Conservation (phyloP, 2,329 filamentous ascomycete genomes). For the Pochonia chlamydosporia region DNA sequence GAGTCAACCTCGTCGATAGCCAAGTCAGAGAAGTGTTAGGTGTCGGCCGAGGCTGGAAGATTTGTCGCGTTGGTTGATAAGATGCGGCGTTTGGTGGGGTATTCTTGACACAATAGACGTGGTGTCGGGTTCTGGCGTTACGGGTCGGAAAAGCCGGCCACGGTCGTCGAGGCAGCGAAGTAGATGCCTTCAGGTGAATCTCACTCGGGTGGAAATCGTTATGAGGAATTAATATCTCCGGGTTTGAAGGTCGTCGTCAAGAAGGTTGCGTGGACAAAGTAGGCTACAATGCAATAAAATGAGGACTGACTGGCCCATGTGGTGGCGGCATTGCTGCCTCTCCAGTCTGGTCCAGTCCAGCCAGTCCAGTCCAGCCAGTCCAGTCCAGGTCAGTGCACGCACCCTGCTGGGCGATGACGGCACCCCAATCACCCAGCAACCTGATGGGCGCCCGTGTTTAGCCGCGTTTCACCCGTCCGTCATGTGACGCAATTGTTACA, state of each 20-base stretch:
- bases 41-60: background rate
- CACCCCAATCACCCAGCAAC: conserved; percentile 15
- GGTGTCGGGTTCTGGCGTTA: background rate
- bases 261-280: background rate
- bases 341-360: too few relatives aligned
- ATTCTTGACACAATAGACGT: conserved; percentile 1
- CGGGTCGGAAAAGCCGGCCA: background rate
- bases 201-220: background rate
- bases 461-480: conserved; percentile 20
- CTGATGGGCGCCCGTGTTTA: conserved; percentile 12
- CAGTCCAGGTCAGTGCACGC: too few relatives aligned
- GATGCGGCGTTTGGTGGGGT: conserved; percentile 3
- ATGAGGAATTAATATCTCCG: background rate
- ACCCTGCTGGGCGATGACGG: conserved; percentile 29
- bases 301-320: background rate
- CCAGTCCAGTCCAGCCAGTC: too few relatives aligned
- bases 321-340: background rate
- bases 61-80: background rate
- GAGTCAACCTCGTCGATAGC: too few relatives aligned
- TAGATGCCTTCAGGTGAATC: background rate
- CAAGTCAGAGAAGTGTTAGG: too few relatives aligned
- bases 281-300: conserved; percentile 6
- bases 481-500: conserved; percentile 26
- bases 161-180: background rate
- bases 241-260: background rate